Conservation (phyloP, 2,329 filamentous ascomycete species). For the Colletotrichum gigasporum region DNA sequence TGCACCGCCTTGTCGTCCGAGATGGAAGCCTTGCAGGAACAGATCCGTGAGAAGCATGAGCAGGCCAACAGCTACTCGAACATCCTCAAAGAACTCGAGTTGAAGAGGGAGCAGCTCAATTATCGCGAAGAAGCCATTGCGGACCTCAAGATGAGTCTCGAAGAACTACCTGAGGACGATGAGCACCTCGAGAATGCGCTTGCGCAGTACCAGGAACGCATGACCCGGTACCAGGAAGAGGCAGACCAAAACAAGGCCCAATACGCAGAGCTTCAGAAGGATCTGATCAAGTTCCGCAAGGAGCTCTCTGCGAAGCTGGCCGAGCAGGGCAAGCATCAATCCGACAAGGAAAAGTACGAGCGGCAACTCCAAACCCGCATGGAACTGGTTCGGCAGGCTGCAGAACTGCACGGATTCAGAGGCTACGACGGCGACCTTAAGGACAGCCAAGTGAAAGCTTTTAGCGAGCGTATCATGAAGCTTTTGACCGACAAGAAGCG, state of each 20-base stretch:
- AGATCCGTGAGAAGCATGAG: constrained; percentile 73
- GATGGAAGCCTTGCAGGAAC: constrained; percentile 66
- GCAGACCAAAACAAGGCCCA: constrained; percentile 69
- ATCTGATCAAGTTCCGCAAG: constrained; percentile 54
- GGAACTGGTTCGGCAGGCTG: constrained; percentile 80
- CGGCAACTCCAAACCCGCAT: constrained; percentile 78
- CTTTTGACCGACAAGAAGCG: constrained; percentile 81
- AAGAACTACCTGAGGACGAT: constrained; percentile 82
- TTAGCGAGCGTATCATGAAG: constrained; percentile 81
- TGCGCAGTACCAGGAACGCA: constrained; percentile 80
- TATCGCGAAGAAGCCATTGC: constrained; percentile 76
- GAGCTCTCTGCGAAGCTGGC: constrained; percentile 62
- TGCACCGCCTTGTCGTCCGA: constrained; percentile 67
- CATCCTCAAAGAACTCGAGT: constrained; percentile 78
- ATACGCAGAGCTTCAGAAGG: constrained; percentile 71
- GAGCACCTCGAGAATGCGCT: constrained; percentile 76
- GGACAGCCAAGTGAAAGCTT: constrained; percentile 77
- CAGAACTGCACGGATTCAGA: constrained; percentile 79
- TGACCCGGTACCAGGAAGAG: constrained; percentile 72
- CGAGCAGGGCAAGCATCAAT: constrained; percentile 81
- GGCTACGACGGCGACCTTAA: constrained; percentile 85
- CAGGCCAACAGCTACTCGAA: constrained; percentile 78
- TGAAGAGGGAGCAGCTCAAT: constrained; percentile 78
- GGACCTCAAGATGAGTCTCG: constrained; percentile 76
- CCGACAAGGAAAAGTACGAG: constrained; percentile 88